Percentiles rank a stretch among this genome's conserved stretches.
Evolutionary conservation across 2,329 filamentous ascomycete genomes (phyloP).

Genomic region (Emmonsiellopsis sp.): DNA sequence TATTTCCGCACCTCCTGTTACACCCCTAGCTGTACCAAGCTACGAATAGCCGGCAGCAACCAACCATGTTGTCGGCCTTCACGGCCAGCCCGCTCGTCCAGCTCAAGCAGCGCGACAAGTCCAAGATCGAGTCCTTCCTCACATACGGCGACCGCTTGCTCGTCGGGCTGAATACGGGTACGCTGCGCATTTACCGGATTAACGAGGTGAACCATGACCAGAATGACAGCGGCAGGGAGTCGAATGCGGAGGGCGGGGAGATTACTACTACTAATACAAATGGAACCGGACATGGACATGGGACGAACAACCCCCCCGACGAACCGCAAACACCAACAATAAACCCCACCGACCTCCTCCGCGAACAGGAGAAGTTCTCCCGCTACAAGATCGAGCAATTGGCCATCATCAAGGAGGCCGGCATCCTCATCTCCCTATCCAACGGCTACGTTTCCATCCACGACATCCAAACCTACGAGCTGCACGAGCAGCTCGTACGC

Average conservation of each 20-base stretch:
- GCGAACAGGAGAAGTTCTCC: conserved; percentile 92
- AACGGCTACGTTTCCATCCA: conserved; percentile 85
- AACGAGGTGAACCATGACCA: conserved; percentile 51
- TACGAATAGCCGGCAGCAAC: background rate
- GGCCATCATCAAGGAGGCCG: conserved; percentile 90
- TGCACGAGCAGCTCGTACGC: conserved; percentile 68
- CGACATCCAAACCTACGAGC: conserved; percentile 74
- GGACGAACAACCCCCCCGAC: too few species aligned
- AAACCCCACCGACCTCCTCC: conserved; percentile 70
- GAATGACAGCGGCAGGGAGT: conserved; percentile 15
- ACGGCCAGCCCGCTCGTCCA: conserved; percentile 94
- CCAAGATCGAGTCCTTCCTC: conserved; percentile 90
- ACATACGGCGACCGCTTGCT: conserved; percentile 88
- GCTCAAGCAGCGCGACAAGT: conserved; percentile 91
- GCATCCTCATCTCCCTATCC: conserved; percentile 80
- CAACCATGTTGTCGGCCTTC: conserved; percentile 86
- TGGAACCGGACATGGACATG: conserved; percentile 3
- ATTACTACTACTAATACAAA: background rate
- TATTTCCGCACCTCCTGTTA: background rate
- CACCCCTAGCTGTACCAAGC: background rate
- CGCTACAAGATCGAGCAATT: conserved; percentile 84
- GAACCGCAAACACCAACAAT: conserved; percentile 15
- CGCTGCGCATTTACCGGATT: conserved; percentile 80
- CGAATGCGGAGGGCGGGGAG: background rate
- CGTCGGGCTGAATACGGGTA: conserved; percentile 83